Conservation (phyloP, 2,329 filamentous ascomycete species). For the Trichothecium roseum region DNA sequence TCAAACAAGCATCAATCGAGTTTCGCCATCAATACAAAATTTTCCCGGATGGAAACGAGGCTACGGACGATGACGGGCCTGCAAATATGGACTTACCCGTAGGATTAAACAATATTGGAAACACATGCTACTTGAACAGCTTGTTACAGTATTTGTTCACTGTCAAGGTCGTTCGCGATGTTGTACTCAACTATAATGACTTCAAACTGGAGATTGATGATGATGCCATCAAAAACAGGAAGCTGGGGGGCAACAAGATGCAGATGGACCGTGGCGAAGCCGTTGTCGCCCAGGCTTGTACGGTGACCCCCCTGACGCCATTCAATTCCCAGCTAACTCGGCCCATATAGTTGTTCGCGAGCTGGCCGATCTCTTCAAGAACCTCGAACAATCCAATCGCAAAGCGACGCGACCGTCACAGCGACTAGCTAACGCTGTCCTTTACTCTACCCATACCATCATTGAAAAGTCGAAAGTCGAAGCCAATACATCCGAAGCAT, state of each 20-base stretch:
- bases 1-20: constrained; percentile 16
- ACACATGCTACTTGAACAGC: constrained; percentile 97
- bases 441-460: constrained; percentile 43
- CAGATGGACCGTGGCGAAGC: constrained; percentile 42
- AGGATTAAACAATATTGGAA: constrained; percentile 86
- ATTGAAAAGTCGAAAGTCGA: constrained; percentile 18
- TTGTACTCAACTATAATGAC: constrained; percentile 67
- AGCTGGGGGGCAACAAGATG: constrained; percentile 58
- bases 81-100: constrained; percentile 56
- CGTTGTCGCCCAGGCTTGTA: constrained; percentile 64
- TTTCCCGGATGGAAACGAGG: constrained; percentile 2
- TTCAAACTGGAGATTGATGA: constrained; percentile 59
- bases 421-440: constrained; percentile 68
- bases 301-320: not conserved
- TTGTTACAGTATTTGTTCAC: constrained; percentile 93
- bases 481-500: constrained; percentile 11
- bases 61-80: constrained; percentile 5
- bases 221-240: constrained; percentile 52
- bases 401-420: constrained; percentile 60
- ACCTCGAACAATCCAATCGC: constrained; percentile 54
- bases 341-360: constrained; percentile 59
- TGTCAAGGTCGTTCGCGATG: constrained; percentile 66
- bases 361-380: constrained; percentile 58
- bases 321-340: constrained; percentile 25
- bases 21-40: constrained; percentile 9